These are phyloP conservation scores for Penicillium sp. DNA, from an alignment of 2,329 filamentous ascomycete genomes.

Conservation along the genomic window DNA sequence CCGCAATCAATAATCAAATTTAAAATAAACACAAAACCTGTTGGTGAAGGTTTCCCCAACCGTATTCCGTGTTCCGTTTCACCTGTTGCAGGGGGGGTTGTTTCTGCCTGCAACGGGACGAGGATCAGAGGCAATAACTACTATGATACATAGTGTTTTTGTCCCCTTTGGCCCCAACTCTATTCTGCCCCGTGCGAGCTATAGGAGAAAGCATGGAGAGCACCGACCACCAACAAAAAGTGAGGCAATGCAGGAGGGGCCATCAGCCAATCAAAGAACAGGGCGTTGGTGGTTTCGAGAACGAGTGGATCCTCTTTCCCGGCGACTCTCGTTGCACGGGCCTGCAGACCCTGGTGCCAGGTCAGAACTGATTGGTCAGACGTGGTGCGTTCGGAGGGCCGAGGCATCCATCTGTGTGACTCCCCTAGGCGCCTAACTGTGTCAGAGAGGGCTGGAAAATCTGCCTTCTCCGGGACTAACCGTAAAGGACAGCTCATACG, in stretches of 20 bases:
- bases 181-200: slow-evolving; percentile 5
- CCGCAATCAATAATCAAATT: not conserved
- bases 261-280: slow-evolving; percentile 17
- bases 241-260: slow-evolving; percentile 28
- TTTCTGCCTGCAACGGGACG: not conserved
- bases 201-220: not conserved
- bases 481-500: not conserved
- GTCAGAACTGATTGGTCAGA: slow-evolving; percentile 2
- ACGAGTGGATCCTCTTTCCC: slow-evolving; percentile 19
- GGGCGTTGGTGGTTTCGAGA: slow-evolving; percentile 21
- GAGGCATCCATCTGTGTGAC: slow-evolving; percentile 4
- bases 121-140: not conserved
- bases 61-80: slow-evolving; percentile 8
- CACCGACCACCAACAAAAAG: slow-evolving; percentile 14
- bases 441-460: not conserved
- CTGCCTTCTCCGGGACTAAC: not conserved
- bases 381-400: not conserved
- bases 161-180: slow-evolving; percentile 1
- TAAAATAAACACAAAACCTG: not conserved
- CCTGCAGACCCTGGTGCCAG: slow-evolving; percentile 9
- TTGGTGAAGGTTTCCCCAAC: not conserved
- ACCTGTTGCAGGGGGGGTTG: not conserved
- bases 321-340: slow-evolving; percentile 10
- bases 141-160: not conserved
- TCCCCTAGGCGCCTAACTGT: slow-evolving; percentile 3